Percentiles rank a stretch among this genome's conserved stretches.
Conservation (phyloP, 495 filamentous ascomycete genomes). For the Penicillium coprophilum region DNA sequence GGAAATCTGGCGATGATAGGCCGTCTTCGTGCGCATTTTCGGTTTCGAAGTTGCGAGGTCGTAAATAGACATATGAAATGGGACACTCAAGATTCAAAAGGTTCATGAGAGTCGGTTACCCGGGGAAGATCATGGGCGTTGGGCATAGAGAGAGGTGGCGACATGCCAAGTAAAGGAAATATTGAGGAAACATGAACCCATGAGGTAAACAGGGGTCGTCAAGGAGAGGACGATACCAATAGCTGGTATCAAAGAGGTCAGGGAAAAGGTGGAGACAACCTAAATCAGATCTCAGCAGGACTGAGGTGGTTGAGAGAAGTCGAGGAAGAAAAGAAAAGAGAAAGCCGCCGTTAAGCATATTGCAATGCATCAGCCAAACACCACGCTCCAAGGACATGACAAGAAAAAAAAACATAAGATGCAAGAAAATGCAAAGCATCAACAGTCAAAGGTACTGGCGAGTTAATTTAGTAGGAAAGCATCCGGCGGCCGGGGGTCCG, state of each 20-base stretch:
- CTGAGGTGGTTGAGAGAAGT: slow-evolving; percentile 9
- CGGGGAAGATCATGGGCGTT: slow-evolving; percentile 16
- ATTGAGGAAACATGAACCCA: slow-evolving; percentile 14
- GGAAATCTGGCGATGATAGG: slow-evolving; percentile 11
- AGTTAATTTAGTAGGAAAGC: slow-evolving; percentile 60
- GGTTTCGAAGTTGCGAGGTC: slow-evolving; percentile 20
- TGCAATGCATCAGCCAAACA: slow-evolving; percentile 19
- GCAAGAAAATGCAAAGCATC: slow-evolving; percentile 2
- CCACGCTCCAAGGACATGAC: slow-evolving; percentile 30
- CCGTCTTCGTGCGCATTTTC: slow-evolving; percentile 26
- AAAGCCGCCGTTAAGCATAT: slow-evolving; percentile 14
- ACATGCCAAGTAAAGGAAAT: slow-evolving; percentile 17
- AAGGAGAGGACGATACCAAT: slow-evolving; percentile 28
- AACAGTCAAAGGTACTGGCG: neutral
- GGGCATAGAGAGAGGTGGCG: slow-evolving; percentile 13
- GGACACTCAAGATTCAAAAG: slow-evolving; percentile 16
- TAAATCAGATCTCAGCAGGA: neutral
- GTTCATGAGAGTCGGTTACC: slow-evolving; percentile 19
- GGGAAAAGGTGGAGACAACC: neutral
- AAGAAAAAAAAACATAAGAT: slow-evolving; percentile 11
- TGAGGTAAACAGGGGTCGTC: neutral
- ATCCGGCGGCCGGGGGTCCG: slow-evolving; percentile 64
- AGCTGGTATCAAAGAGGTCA: slow-evolving; percentile 18
- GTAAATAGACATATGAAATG: slow-evolving; percentile 36
- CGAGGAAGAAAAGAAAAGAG: slow-evolving; percentile 11